Conservation (phyloP, 192 early-diverging fungal species). For the Glomus cerebriforme region DNA sequence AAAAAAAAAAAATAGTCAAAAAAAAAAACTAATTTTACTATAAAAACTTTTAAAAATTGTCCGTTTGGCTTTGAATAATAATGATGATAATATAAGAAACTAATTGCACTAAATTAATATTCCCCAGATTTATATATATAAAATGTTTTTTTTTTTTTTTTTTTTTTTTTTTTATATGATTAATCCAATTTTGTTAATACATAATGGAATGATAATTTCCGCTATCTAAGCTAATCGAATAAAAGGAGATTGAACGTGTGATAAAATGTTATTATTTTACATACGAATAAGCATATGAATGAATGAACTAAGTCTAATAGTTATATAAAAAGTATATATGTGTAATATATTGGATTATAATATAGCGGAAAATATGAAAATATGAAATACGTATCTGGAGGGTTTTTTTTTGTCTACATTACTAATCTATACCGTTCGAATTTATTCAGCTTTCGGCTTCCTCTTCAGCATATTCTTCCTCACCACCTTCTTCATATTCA, state of each 20-base stretch:
- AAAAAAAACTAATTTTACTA: neutral
- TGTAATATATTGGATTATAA: neutral
- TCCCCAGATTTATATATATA: neutral
- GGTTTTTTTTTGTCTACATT: neutral
- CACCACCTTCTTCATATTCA: constrained; percentile 18
- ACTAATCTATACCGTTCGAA: neutral
- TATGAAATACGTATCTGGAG: neutral
- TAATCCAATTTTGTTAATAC: too few species aligned
- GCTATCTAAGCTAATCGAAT: neutral
- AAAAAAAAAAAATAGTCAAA: neutral
- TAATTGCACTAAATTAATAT: neutral
- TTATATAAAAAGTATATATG: neutral
- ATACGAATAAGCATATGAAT: neutral
- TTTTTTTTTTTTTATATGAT: too few species aligned
- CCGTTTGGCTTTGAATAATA: too few species aligned
- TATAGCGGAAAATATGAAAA: neutral
- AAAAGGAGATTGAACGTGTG: neutral
- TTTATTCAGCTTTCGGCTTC: constrained; percentile 11
- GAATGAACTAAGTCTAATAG: neutral
- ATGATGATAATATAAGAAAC: neutral
- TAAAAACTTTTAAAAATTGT: neutral
- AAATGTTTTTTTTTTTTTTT: too few species aligned
- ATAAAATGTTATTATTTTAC: neutral
- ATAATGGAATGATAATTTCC: neutral
- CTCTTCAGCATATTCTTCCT: constrained; percentile 20